phyloP scores from a whole-genome alignment of 1,139 yeast species.

The Kodamaea sp. region DNA sequence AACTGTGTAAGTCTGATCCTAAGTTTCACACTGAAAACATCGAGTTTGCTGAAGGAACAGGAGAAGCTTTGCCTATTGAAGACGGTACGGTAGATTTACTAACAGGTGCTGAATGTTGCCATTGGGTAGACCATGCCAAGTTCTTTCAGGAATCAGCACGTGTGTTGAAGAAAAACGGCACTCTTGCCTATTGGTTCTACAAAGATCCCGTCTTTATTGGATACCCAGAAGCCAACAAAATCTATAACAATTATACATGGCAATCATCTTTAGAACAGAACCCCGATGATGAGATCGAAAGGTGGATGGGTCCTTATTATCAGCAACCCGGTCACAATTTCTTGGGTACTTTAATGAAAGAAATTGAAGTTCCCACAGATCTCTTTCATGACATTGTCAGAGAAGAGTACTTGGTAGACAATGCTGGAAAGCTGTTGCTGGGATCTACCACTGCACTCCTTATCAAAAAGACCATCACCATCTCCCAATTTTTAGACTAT shows the following conservation, averaged over 20 bases:
- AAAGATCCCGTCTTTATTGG: constrained; percentile 41
- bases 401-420: constrained; percentile 27
- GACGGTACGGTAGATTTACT: constrained; percentile 30
- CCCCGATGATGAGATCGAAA: constrained; percentile 36
- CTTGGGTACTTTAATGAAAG: constrained; percentile 28
- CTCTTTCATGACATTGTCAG: constrained; percentile 29
- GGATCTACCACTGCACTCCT: constrained; percentile 21
- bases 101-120: constrained; percentile 49
- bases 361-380: constrained; percentile 29
- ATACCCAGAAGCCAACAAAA: constrained; percentile 23
- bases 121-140: constrained; percentile 42
- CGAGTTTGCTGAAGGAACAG: constrained; percentile 33
- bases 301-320: constrained; percentile 46
- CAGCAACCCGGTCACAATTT: constrained; percentile 47
- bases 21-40: constrained; percentile 13
- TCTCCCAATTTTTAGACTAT: constrained; percentile 31
- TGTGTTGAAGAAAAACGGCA: constrained; percentile 37
- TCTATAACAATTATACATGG: constrained; percentile 28
- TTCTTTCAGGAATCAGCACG: constrained; percentile 32
- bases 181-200: constrained; percentile 46
- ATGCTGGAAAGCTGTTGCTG: constrained; percentile 16
- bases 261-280: constrained; percentile 18
- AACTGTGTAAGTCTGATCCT: constrained; percentile 35
- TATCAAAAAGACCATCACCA: constrained; percentile 21
- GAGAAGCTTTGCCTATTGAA: constrained; percentile 22